Conservation (phyloP, 441 rosid species). For the Isatis lusitanica region DNA sequence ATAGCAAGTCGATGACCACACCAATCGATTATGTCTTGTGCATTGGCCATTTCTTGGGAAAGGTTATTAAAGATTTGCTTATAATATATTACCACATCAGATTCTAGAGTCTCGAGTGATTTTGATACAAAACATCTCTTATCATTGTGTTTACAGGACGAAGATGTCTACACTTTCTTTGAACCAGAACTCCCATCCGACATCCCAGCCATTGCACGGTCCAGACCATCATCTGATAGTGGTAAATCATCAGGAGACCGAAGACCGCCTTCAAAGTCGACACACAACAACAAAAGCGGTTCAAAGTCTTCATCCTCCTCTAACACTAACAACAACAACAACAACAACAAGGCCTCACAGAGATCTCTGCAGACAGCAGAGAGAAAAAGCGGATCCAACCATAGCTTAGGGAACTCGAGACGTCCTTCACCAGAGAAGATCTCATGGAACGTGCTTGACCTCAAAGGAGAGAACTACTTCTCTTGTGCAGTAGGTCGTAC, state of each 20-base stretch:
- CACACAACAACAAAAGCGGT: constrained; percentile 52
- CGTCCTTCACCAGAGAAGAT: constrained; percentile 68
- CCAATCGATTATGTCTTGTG: constrained; percentile 96
- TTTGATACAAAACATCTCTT: background rate
- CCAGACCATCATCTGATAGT: constrained; percentile 57
- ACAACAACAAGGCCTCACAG: constrained; percentile 38
- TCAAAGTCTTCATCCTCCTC: constrained; percentile 55
- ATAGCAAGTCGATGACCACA: constrained; percentile 81
- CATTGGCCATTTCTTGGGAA: constrained; percentile 91
- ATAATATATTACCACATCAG: background rate
- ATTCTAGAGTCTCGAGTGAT: background rate
- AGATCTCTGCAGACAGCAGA: constrained; percentile 56
- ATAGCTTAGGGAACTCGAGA: constrained; percentile 46
- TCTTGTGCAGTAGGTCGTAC: constrained; percentile 94
- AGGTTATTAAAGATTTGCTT: constrained; percentile 49
- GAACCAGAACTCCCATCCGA: constrained; percentile 93
- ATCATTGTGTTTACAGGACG: constrained; percentile 58
- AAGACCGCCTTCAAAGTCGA: constrained; percentile 55
- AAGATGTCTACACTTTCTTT: constrained; percentile 91
- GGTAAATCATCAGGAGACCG: constrained; percentile 57
- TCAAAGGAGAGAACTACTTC: constrained; percentile 94
- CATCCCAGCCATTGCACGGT: constrained; percentile 48
- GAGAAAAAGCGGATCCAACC: constrained; percentile 45
- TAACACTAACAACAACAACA: constrained; percentile 43
- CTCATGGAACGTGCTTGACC: constrained; percentile 97